Percentiles rank a stretch among this genome's conserved stretches.
Conservation (phyloP, 306 rosid species). For the Geum urbanum region DNA sequence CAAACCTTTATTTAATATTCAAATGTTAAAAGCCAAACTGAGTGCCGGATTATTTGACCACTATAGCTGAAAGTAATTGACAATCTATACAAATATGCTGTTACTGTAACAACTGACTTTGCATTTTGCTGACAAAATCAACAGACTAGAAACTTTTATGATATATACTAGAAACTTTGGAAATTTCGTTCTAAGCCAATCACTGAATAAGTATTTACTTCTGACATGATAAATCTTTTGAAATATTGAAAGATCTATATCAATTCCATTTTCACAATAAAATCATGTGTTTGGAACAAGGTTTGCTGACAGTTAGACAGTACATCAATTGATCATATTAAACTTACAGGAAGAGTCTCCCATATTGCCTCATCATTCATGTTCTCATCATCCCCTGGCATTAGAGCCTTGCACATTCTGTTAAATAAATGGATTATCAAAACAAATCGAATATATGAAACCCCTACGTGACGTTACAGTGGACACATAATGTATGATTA, state of each 20-base stretch:
- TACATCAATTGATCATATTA: constrained; percentile 14
- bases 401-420: constrained; percentile 95
- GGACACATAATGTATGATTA: background rate
- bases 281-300: background rate
- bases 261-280: background rate
- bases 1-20: background rate
- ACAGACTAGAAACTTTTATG: background rate
- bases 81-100: constrained; percentile 3
- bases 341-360: constrained; percentile 94
- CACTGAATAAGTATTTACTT: background rate
- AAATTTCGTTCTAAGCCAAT: background rate
- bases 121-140: background rate
- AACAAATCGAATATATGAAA: background rate
- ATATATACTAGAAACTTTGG: background rate
- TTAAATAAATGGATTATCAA: constrained; percentile 18
- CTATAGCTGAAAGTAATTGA: background rate
- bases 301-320: constrained; percentile 12
- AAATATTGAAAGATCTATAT: background rate
- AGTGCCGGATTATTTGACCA: constrained; percentile 4
- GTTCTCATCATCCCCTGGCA: constrained; percentile 95
- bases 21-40: background rate
- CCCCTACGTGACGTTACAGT: no score
- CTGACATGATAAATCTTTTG: background rate
- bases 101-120: background rate
- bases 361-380: constrained; percentile 90